Evolutionary conservation across 2,329 filamentous ascomycete genomes (phyloP).

Genomic region (Dothistroma septosporum): DNA sequence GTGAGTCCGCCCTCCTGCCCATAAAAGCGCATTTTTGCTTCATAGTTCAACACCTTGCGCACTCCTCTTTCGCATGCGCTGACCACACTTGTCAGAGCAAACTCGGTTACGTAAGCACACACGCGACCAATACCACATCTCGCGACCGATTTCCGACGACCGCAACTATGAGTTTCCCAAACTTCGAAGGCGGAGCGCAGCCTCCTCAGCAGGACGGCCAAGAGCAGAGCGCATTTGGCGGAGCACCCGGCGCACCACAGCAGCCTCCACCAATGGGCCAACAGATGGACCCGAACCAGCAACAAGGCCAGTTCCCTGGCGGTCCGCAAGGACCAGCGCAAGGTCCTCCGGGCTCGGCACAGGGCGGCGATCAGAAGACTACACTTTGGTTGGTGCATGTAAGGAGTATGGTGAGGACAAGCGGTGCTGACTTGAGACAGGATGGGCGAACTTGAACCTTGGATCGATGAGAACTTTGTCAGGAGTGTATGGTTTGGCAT

Average conservation of each 20-base stretch:
- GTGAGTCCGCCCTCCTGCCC: conserved; percentile 18
- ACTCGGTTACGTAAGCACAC: conserved; percentile 22
- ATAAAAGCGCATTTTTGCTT: background rate
- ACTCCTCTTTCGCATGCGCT: conserved; percentile 11
- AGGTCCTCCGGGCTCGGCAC: conserved; percentile 33
- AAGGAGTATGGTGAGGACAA: background rate
- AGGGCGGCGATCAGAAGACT: conserved; percentile 47
- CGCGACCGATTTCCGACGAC: conserved; percentile 10
- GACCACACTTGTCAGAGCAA: conserved; percentile 9
- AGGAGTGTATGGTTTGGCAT: conserved; percentile 92
- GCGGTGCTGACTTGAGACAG: conserved; percentile 45
- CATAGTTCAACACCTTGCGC: conserved; percentile 4
- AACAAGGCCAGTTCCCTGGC: conserved; percentile 38
- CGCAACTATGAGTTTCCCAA: conserved; percentile 61
- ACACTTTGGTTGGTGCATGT: conserved; percentile 47
- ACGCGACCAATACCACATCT: conserved; percentile 19
- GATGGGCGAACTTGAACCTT: conserved; percentile 99
- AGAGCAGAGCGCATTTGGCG: conserved; percentile 45
- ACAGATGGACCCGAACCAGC: conserved; percentile 52
- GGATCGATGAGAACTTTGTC: conserved; percentile 99
- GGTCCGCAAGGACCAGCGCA: conserved; percentile 44
- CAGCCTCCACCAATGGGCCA: conserved; percentile 52
- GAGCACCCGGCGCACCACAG: conserved; percentile 47
- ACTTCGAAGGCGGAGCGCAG: conserved; percentile 58
- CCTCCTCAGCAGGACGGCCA: conserved; percentile 48